phyloP scores from a whole-genome alignment of 306 rosid genomes.

The Vigna nakashimae region DNA sequence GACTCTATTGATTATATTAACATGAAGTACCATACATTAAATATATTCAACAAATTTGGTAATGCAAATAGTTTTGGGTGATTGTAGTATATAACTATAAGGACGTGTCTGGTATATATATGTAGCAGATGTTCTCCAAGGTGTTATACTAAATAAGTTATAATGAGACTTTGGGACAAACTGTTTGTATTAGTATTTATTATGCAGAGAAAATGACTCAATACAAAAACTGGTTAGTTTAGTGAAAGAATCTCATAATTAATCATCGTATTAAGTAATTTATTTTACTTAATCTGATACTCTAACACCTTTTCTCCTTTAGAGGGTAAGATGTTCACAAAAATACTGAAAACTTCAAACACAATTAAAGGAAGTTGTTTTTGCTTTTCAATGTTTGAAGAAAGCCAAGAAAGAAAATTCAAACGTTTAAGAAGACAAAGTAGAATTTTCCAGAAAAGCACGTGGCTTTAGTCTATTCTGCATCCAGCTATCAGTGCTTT shows the following conservation, averaged over 20 bases:
- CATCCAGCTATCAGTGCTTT: background rate
- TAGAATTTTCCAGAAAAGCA: background rate
- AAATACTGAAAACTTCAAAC: conserved; percentile 16
- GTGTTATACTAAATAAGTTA: background rate
- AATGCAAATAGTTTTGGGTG: background rate
- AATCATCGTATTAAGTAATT: too few species aligned
- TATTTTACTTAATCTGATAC: background rate
- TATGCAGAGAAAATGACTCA: background rate
- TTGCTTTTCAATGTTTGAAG: background rate
- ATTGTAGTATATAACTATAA: background rate
- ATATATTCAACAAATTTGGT: too few species aligned
- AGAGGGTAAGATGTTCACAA: background rate
- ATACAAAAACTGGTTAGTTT: too few species aligned
- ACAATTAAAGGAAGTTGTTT: background rate
- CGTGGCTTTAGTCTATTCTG: background rate
- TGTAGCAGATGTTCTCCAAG: background rate
- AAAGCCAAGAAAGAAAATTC: background rate
- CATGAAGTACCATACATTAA: too few species aligned
- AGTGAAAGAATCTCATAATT: too few species aligned
- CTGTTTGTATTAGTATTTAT: too few species aligned
- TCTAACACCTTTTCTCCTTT: background rate
- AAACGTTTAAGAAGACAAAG: background rate
- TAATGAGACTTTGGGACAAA: background rate
- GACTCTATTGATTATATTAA: too few species aligned
- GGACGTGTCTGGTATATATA: background rate